Base-by-base conservation (phyloP, 352 stramenopile genomes). In the Pythium coloratum region DNA sequence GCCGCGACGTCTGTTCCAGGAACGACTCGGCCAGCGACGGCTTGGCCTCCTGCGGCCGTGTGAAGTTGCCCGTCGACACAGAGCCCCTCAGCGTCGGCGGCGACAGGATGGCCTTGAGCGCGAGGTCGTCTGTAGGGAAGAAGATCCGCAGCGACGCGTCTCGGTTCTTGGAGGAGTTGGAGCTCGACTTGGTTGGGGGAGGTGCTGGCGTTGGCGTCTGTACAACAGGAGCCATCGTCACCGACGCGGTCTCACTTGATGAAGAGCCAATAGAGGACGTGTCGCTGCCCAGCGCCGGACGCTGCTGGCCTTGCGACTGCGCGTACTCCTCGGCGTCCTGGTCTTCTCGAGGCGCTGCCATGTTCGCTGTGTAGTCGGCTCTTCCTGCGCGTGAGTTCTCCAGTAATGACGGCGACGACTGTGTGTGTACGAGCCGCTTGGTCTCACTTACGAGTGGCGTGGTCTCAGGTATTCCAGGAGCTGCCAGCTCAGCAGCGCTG, bases 41-140 rank as follows among this genome's bases (percentile, higher is more conserved):
- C 33, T 49, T 36, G 20, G 36, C 5, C 14, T 6, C 12, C 50
- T 62, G 33, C 1, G 28, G 6, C 13, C 14, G 12, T n/a, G 47
- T 47, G 16, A 49, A 9, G 54, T 46, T 58, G 38, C 42, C 24
- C 20, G 53, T 34, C 6, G 46, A 56, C 32, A 33, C 20, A 32
- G 72, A n/a, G 0, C 54, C 42, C 0, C 60, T 62, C 24, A 70
- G 32, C 20, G 51, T 73, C 34, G 72, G 66, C 2, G 77, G 81
- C 2, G 78, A 89, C 18, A 89, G 54, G 59, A 86, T 87, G 42
- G 78, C 78, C 62, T 84, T 81, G 18, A 89, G 62, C 33, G 81
- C 78, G 53, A 89, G 51, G 46, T 74, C 82, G 55, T 89, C 79
- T 13, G 69, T 79, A 6, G 81, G 76, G 28, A 83, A 69, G 46